phyloP scores from a whole-genome alignment of 371 early-diverging fungal genomes.

The Rhizomucor pusillus region DNA sequence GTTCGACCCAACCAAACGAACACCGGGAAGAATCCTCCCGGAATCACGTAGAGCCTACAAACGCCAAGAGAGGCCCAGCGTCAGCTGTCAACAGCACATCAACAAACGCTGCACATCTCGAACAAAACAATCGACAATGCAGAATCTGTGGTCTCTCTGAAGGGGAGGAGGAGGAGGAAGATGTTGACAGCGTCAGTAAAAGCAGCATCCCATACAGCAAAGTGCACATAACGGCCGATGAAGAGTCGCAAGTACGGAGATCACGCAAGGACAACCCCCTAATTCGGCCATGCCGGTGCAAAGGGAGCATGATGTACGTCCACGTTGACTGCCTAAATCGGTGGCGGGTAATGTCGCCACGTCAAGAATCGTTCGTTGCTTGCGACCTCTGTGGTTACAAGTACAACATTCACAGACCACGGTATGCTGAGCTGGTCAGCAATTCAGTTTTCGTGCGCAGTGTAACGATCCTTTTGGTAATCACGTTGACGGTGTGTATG shows the following conservation, averaged over 20 bases:
- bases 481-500: conserved; percentile 6
- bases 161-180: conserved; percentile 15
- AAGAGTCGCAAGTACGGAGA: conserved; percentile 1
- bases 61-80: too few relatives aligned
- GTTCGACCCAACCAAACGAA: too few relatives aligned
- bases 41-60: too few relatives aligned
- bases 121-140: background rate
- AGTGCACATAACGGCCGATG: background rate
- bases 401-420: conserved; percentile 24
- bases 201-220: background rate
- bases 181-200: conserved; percentile 1
- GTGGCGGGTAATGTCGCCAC: conserved; percentile 30
- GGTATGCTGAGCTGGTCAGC: conserved; percentile 18
- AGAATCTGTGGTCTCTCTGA: conserved; percentile 20
- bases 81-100: too few relatives aligned
- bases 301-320: conserved; percentile 28
- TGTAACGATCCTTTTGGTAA: conserved; percentile 12
- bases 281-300: conserved; percentile 31
- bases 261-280: conserved; percentile 17
- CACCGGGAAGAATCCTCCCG: too few relatives aligned
- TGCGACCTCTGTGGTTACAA: conserved; percentile 28
- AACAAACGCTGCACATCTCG: too few relatives aligned
- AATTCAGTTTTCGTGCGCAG: conserved; percentile 15
- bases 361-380: conserved; percentile 15
- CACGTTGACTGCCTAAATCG: conserved; percentile 29